Base-by-base conservation (phyloP, 768 basidiomycete species). In the Clavaria fumosa region DNA sequence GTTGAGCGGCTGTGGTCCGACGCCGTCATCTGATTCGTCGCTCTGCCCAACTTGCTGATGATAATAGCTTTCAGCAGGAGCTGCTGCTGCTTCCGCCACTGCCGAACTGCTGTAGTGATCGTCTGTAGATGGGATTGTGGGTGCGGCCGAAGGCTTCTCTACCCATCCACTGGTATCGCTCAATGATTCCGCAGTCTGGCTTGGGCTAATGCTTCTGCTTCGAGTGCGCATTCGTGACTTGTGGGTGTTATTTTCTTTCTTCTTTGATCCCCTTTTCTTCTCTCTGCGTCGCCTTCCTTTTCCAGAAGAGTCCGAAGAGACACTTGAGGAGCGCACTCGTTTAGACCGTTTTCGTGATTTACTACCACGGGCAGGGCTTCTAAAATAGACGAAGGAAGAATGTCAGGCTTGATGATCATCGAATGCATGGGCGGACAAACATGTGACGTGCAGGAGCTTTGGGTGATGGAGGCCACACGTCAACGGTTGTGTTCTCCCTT, bases 391-490 rank as follows among this genome's bases (percentile, higher is more conserved):
- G 14, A 28, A 9, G 9, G 9, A 5, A 36, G 18, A 19, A 27
- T 4, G n/a, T 23, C 9, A 18, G 18, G 31, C 4, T 17, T 22
- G 12, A 18, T 21, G 30, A 14, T 7, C 14, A 26, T n/a, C 23
- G 11, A 28, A 28, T 12, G 21, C 15, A 33, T 41, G 27, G 15
- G 4, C 31, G 18, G 2, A 61, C 75, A 21, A 56, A 81, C 72
- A 71, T 44, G 32, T 57, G 54, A 24, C 81, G 70, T 24, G 67
- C 58, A 38, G 74, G 72, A 7, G 65, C 70, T 45, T 77, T 78
- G 0, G 86, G 86, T 2, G 86, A 89, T 3, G 73, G 56, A 1
- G 86, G 86, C 86, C 86, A 90, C n/a, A 85, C 64, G 46, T 67
- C 66, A 2, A 74, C 53, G 4, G 62, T 64, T 6, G 58, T 69